A percentile compares a stretch with the other conserved stretches of the same genome.
Conservation (phyloP, 2,329 filamentous ascomycete genomes). For the Fusarium sp. region DNA sequence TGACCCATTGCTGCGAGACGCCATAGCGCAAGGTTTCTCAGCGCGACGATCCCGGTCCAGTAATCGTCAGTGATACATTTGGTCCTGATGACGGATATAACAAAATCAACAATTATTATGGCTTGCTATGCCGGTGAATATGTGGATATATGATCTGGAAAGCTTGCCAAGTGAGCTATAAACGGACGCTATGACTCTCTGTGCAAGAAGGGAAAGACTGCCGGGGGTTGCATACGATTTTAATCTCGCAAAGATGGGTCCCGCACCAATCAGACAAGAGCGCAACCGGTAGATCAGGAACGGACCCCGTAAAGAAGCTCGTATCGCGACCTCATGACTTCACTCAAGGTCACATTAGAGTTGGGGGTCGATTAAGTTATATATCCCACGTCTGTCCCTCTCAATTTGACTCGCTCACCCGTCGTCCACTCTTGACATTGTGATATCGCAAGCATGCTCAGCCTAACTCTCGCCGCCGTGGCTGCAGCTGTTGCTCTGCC, state of each 20-base stretch:
- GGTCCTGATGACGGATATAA: no score
- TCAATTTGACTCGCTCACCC: neutral
- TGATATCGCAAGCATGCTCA: neutral
- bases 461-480: neutral
- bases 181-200: rapidly evolving
- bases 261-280: neutral
- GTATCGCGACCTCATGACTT: constrained; percentile 8
- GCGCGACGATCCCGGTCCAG: no score
- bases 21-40: no score
- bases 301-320: neutral
- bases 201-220: neutral
- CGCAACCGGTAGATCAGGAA: neutral
- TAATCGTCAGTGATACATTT: no score
- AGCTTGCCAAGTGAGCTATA: neutral
- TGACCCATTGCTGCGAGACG: no score
- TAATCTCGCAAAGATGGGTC: neutral
- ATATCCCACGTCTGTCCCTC: neutral
- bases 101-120: no score
- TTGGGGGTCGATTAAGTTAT: neutral
- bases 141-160: no score
- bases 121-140: no score
- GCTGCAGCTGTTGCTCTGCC: neutral
- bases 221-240: neutral
- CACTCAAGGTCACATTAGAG: neutral
- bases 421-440: neutral